Percentiles rank a stretch among this genome's conserved stretches.
These are phyloP conservation scores for Pulveroboletus sp. DNA, from an alignment of 768 basidiomycete genomes.

Conservation along the genomic window DNA sequence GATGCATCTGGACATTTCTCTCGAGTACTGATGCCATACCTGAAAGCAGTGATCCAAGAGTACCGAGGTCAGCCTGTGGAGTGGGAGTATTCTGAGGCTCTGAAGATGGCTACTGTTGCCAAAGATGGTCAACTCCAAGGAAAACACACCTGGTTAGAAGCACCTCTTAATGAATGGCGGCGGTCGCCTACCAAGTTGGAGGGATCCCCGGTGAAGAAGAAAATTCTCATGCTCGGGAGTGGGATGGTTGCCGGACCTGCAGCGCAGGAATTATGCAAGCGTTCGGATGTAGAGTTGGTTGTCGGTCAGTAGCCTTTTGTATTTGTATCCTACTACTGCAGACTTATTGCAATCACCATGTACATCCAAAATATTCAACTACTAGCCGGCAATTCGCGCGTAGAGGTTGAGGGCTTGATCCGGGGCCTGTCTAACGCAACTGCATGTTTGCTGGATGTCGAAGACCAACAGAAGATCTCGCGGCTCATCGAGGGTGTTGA, in stretches of 20 bases:
- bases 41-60: constrained; percentile 49
- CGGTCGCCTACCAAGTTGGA: constrained; percentile 3
- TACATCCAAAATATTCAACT: constrained; percentile 1
- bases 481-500: constrained; percentile 61
- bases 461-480: constrained; percentile 41
- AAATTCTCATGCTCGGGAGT: constrained; percentile 78
- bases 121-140: constrained; percentile 48
- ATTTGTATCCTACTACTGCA: constrained; percentile 5
- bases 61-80: constrained; percentile 32
- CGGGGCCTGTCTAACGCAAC: constrained; percentile 45
- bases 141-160: constrained; percentile 55
- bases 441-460: constrained; percentile 57
- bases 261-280: constrained; percentile 63
- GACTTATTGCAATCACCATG: constrained; percentile 15
- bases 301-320: constrained; percentile 56
- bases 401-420: constrained; percentile 50
- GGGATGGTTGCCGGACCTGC: constrained; percentile 96
- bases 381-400: constrained; percentile 67
- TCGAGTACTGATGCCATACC: constrained; percentile 57
- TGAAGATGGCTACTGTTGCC: constrained; percentile 73
- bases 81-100: constrained; percentile 35
- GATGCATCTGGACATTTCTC: constrained; percentile 83
- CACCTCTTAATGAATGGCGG: constrained; percentile 44
- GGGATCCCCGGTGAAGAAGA: constrained; percentile 43
- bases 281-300: constrained; percentile 60